Evolutionary conservation across 192 early-diverging fungal genomes (phyloP), one percentile per base, ranked within the genome.

Genomic region (Kappamyces sp.): DNA sequence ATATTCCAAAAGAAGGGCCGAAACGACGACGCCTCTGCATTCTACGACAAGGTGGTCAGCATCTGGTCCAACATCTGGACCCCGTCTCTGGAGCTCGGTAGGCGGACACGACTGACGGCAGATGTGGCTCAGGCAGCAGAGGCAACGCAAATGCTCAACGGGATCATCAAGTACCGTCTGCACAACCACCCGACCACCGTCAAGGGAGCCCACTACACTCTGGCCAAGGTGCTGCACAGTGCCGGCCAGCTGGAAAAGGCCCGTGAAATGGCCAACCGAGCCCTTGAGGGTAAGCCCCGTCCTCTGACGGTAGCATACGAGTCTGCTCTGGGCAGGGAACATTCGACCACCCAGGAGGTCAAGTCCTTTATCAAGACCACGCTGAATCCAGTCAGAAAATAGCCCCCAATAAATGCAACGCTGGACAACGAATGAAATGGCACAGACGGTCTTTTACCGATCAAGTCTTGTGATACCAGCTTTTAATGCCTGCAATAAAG

Each of bases 81-180:
- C 2, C 61, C 34, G 34, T 32, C 49, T 1, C 35, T 7, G 23
- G 52, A 37, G 38, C 13, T 33, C 7, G 47, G 49, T 40, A 43
- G 3, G 13, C 37, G 15, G 36, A 33, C 1, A 5, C 33, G 7
- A 36, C 57, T 68, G 2, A 40, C 52, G 15, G 31, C 55, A 67
- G 71, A 74, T 47, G 65, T 57, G 42, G 77, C 77, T 1, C 77
- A 79, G 54, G 58, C 66, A 59, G 77, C 77, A 9, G 77, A 79
- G 58, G 77, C 75, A 2, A 49, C 69, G 32, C 77, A 79, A 49
- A 76, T 76, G 49, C 63, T 77, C 7, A 74, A 62, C n/a, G 48
- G 52, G 13, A 74, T 76, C 15, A 49, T 58, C 36, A 54, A 47
- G 13, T 75, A 51, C 55, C 35, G 73, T 44, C 35, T 46, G 49